Conservation (phyloP, 495 filamentous ascomycete genomes). For the Choiromyces venosus region DNA sequence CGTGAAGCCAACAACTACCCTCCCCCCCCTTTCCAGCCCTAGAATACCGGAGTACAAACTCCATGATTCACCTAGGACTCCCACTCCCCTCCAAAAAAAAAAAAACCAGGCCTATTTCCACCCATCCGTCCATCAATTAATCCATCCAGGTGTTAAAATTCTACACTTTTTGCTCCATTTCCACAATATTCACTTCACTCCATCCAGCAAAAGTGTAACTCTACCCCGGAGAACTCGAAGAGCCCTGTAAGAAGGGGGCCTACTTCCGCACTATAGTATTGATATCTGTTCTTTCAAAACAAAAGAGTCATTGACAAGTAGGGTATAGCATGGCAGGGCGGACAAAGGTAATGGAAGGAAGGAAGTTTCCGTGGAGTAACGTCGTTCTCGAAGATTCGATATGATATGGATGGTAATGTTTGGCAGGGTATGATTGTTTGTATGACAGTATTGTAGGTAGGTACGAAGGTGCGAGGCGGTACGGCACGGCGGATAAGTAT, state of each 20-base stretch:
- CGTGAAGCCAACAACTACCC: not conserved
- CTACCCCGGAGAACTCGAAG: not conserved
- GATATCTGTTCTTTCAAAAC: not conserved
- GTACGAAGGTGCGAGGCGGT: not conserved
- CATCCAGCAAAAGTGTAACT: not conserved
- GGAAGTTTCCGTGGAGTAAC: not conserved
- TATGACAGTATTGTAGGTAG: not conserved
- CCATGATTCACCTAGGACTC: not conserved
- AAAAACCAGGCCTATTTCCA: not conserved
- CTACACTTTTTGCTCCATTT: not conserved
- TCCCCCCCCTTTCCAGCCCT: no score
- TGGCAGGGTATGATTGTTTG: not conserved
- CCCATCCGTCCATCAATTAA: not conserved
- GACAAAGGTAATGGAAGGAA: not conserved
- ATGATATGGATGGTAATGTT: not conserved
- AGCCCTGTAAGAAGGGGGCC: not conserved
- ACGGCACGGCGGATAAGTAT: not conserved
- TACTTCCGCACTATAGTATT: not conserved
- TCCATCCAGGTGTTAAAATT: not conserved
- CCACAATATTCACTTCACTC: not conserved
- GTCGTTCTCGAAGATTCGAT: not conserved
- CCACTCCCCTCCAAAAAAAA: not conserved
- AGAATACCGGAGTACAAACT: not conserved
- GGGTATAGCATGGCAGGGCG: not conserved
- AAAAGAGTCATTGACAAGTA: not conserved